Evolutionary conservation across 1,284 basidiomycete species (phyloP).

Genomic region (Coriolopsis trogii): DNA sequence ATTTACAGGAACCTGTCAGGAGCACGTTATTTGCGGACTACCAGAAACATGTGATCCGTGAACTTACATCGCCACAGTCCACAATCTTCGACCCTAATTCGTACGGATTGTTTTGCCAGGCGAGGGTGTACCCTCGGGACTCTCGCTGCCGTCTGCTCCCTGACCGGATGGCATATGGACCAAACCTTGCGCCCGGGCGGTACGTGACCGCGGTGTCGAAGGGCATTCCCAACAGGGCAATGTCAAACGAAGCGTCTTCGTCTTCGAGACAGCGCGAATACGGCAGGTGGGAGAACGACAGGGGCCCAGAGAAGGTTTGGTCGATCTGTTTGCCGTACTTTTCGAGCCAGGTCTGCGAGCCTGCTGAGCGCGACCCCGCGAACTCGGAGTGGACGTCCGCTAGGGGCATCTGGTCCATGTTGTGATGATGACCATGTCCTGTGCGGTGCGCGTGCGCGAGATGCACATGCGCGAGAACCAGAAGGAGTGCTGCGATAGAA

Average conservation of each 20-base stretch:
- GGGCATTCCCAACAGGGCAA: slow-evolving; percentile 80
- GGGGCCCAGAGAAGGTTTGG: slow-evolving; percentile 69
- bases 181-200: slow-evolving; percentile 79
- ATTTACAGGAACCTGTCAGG: slow-evolving; percentile 60
- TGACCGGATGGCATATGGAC: slow-evolving; percentile 79
- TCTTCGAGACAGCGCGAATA: slow-evolving; percentile 74
- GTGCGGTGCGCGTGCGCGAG: slow-evolving; percentile 3
- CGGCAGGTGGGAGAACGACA: slow-evolving; percentile 74
- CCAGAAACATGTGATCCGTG: background rate
- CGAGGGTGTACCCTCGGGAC: slow-evolving; percentile 59
- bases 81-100: slow-evolving; percentile 57
- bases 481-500: background rate
- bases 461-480: background rate
- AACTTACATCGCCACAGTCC: slow-evolving; percentile 79
- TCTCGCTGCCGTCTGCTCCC: slow-evolving; percentile 70
- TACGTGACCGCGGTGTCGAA: slow-evolving; percentile 79
- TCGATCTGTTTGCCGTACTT: slow-evolving; percentile 77
- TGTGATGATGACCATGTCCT: slow-evolving; percentile 2
- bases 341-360: slow-evolving; percentile 52
- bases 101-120: slow-evolving; percentile 74
- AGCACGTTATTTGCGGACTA: background rate
- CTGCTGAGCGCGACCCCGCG: slow-evolving; percentile 10
- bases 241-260: slow-evolving; percentile 57
- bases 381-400: slow-evolving; percentile 14
- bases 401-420: slow-evolving; percentile 7